phyloP scores from a whole-genome alignment of 2,329 filamentous ascomycete genomes.

The Diaporthe humulicola region DNA sequence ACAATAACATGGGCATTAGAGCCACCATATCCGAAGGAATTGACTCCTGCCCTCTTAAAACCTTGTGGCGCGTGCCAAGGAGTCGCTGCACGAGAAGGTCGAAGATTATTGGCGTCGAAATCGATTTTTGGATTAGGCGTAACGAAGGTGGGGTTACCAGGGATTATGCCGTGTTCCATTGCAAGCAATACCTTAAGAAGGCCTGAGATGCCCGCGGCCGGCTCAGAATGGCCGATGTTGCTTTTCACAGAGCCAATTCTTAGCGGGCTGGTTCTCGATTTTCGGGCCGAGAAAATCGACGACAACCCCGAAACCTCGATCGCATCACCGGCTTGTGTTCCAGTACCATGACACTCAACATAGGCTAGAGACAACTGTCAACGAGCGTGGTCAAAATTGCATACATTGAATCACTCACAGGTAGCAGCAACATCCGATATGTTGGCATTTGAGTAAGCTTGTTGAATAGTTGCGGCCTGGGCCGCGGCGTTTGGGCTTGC shows the following conservation, averaged over 20 bases:
- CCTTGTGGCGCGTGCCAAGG: constrained; percentile 34
- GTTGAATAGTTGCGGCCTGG: constrained; percentile 50
- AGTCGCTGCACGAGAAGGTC: constrained; percentile 30
- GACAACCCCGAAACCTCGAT: constrained; percentile 55
- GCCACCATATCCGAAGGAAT: constrained; percentile 50
- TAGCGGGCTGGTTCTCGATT: constrained; percentile 18
- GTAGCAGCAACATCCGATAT: constrained; percentile 36
- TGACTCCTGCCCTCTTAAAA: constrained; percentile 45
- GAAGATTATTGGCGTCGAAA: constrained; percentile 36
- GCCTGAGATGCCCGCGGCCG: constrained; percentile 41
- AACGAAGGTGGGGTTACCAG: constrained; percentile 41
- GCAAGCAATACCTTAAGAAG: constrained; percentile 43
- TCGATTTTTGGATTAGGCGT: constrained; percentile 41
- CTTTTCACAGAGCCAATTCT: constrained; percentile 44
- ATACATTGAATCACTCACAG: background rate
- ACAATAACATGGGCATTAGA: constrained; percentile 46
- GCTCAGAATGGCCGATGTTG: constrained; percentile 40
- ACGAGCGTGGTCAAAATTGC: constrained; percentile 8
- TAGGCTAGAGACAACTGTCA: constrained; percentile 47
- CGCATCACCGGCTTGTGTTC: constrained; percentile 68
- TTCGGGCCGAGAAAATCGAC: constrained; percentile 2
- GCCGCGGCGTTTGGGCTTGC: constrained; percentile 52
- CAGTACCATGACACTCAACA: constrained; percentile 71
- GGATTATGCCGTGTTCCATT: constrained; percentile 43
- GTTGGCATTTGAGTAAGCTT: constrained; percentile 47